Evolutionary conservation across 2,329 filamentous ascomycete genomes (phyloP), one percentile per base, ranked within the genome.

Genomic region (Chaetomiaceae sp.): DNA sequence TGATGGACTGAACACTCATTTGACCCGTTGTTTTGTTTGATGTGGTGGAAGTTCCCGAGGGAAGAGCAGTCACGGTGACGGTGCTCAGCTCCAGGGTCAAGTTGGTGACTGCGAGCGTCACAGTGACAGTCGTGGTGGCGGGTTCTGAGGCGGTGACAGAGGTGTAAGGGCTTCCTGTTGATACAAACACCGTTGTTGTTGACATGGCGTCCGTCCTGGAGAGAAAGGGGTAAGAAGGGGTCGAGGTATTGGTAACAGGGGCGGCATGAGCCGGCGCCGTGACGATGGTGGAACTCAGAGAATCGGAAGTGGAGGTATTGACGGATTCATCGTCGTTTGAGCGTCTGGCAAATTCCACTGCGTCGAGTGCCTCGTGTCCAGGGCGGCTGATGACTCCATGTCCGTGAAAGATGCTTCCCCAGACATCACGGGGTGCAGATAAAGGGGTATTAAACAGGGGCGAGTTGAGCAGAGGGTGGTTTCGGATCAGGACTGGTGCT

Each of bases 371-470:
- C 6, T 3, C 17, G 43, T 9, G 8, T n/a, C 14, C 15, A 2
- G 4, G 20, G 15, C 23, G 5, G 15, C 17, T 8, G 14, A 29
- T 11, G n/a, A 36, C n/a, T n/a, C n/a, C n/a, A n/a, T n/a, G 2
- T 4, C 20, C 15, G 20, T n/a, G 36, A 20, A 47, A 43, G n/a
- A 42, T n/a, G n/a, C 12, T 29, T 4, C 43, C 29, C 27, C 33
- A 23, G 23, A 17, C 5, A 6, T 12, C n/a, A 5, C 43, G 43
- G 6, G 43, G 27, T 22, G 50, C 20, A 4, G 43, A 15, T 5
- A 47, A 42, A 9, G 50, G 50, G 36, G 50, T 53, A 17, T 53
- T 47, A 20, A 47, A 53, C 1, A 42, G 43, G 6, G 50, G 50
- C 27, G 43, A 40, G 20, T 23, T 37, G 43, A 53, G 50, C 50